Evolutionary conservation across 164 flowering plant genomes (phyloP), one percentile per base, ranked within the genome.

Genomic region (Buxus sempervirens): DNA sequence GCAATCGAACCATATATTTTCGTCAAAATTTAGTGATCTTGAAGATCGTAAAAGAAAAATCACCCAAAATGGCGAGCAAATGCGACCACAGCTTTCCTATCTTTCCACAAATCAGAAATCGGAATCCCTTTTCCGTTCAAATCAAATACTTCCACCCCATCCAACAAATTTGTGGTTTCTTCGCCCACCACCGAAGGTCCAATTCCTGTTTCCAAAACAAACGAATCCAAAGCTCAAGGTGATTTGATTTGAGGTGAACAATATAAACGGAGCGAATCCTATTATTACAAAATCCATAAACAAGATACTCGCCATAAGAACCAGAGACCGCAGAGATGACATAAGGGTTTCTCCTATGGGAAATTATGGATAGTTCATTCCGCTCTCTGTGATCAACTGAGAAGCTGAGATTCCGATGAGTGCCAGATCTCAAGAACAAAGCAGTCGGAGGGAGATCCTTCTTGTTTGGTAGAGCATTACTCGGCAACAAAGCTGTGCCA

Each of bases 31-130:
- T 32, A 32, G 38, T 32, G 38, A 32, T 3, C 3, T 32, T 3
- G 38, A 32, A 7, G 5, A 32, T 32, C 38, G 10, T 13, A 26
- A 73, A 19, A 62, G 13, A 32, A 56, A 24, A 60, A 68, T 26
- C 64, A 94, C 97, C 96, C 97, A 63, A 95, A 95, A 83, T 91
- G 98, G 64, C 97, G 96, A 67, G 98, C 94, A 77, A 91, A 95
- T 32, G 98, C 98, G 62, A 91, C 82, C 36, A 92, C 92, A 38
- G 94, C 91, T 78, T 86, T 95, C 78, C 97, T 81, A 69, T 91
- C 94, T 71, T 91, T 90, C 98, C 98, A 95, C 75, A 95, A 72
- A 81, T 91, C 88, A 66, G 92, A 81, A 58, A 95, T 78, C 0
- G 83, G 79, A 79, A 90, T 64, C n/a, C 70, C 85, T 26, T 77